A percentile compares a stretch with the other conserved stretches of the same genome.
These are phyloP conservation scores for Monilinia fructigena DNA, from an alignment of 2,329 filamentous ascomycete species.

Conservation along the genomic window DNA sequence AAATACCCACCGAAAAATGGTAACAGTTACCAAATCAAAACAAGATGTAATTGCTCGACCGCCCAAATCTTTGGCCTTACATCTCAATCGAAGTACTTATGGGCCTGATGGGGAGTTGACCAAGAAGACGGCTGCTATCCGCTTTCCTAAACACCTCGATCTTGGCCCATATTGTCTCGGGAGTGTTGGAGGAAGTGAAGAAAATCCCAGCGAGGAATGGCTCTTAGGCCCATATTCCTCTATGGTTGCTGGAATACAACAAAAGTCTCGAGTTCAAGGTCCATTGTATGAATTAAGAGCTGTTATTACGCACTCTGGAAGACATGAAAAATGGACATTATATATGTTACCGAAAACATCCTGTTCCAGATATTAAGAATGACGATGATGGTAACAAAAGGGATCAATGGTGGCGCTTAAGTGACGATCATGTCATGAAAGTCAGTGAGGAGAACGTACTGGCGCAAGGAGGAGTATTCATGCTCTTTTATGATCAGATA, in stretches of 20 bases:
- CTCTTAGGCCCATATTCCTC: constrained; percentile 64
- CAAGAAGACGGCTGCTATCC: constrained; percentile 80
- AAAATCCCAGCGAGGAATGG: constrained; percentile 63
- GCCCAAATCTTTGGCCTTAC: constrained; percentile 77
- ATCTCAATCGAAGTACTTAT: constrained; percentile 90
- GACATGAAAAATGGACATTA: constrained; percentile 95
- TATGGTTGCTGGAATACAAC: constrained; percentile 64
- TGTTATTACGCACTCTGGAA: constrained; percentile 83
- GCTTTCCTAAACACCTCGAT: constrained; percentile 72
- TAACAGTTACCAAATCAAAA: constrained; percentile 80
- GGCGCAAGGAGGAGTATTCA: constrained; percentile 79
- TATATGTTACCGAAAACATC: constrained; percentile 79
- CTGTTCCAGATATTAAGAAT: constrained; percentile 36
- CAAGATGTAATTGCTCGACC: constrained; percentile 83
- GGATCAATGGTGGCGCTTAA: constrained; percentile 81
- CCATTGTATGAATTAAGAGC: constrained; percentile 75
- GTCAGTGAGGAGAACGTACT: constrained; percentile 73
- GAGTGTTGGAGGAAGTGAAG: constrained; percentile 43
- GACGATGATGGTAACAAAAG: constrained; percentile 36
- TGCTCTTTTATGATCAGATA: constrained; percentile 90
- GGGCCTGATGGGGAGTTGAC: constrained; percentile 74
- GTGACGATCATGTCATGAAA: constrained; percentile 78
- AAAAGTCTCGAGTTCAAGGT: constrained; percentile 53
- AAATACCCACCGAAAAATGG: constrained; percentile 65
- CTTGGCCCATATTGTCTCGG: constrained; percentile 84